Percentiles rank a stretch among this genome's conserved stretches.
These are phyloP conservation scores for Gremmenia infestans DNA, from an alignment of 2,329 filamentous ascomycete species.

Conservation along the genomic window DNA sequence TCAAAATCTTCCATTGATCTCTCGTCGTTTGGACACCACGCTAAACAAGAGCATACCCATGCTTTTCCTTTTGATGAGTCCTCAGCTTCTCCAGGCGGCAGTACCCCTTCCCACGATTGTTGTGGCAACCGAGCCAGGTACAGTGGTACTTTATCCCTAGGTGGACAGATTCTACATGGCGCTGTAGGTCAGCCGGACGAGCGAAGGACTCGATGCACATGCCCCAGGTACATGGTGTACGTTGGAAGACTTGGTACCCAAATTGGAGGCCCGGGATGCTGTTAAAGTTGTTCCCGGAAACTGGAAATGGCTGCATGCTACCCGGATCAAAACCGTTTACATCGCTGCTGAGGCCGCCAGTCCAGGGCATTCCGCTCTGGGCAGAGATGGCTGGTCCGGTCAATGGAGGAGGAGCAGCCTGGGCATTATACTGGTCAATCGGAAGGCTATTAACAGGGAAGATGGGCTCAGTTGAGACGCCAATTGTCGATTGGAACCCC, in stretches of 20 bases:
- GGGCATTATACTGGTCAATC: too few species aligned
- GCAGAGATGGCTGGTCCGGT: too few species aligned
- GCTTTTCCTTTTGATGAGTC: conserved; percentile 16
- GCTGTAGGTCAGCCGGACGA: conserved; percentile 9
- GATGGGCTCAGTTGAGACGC: too few species aligned
- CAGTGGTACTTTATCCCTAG: conserved; percentile 16
- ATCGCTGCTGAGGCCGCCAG: too few species aligned
- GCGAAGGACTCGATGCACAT: conserved; percentile 13
- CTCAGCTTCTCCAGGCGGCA: conserved; percentile 18
- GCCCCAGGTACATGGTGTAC: conserved; percentile 4
- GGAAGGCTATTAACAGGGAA: too few species aligned
- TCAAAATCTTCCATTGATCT: not conserved
- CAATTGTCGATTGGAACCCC: too few species aligned
- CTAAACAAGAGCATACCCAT: conserved; percentile 10
- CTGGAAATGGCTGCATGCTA: not conserved
- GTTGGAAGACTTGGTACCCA: not conserved
- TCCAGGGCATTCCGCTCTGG: too few species aligned
- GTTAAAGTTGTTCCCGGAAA: not conserved
- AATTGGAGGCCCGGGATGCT: not conserved
- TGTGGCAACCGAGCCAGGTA: conserved; percentile 4
- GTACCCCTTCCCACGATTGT: conserved; percentile 18
- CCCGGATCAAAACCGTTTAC: too few species aligned
- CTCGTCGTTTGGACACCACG: not conserved
- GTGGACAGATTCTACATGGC: conserved; percentile 15
- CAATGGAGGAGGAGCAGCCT: too few species aligned